Evolutionary conservation across 2,329 filamentous ascomycete species (phyloP).

Genomic region (Fusarium humuli): DNA sequence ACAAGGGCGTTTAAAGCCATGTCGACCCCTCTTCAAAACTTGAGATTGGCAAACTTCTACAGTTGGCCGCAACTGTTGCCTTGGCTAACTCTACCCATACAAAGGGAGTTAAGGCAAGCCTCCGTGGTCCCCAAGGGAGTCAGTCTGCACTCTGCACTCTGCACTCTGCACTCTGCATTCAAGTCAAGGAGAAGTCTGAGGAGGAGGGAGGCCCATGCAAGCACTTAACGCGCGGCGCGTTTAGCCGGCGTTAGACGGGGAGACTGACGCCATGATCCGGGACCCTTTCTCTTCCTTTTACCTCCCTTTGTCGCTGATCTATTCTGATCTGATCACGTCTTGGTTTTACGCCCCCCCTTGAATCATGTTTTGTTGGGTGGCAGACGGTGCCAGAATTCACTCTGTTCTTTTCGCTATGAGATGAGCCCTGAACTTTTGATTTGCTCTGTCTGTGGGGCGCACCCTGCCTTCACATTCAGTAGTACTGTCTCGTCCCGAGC

Average conservation of each 20-base stretch:
- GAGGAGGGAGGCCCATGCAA: constrained; percentile 27
- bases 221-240: constrained; percentile 41
- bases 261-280: constrained; percentile 38
- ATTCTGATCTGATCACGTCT: constrained; percentile 13
- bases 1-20: background rate
- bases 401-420: background rate
- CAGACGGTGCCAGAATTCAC: constrained; percentile 29
- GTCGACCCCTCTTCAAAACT: constrained; percentile 9
- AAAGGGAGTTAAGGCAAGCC: background rate
- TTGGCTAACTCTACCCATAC: background rate
- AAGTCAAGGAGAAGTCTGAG: background rate
- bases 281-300: background rate
- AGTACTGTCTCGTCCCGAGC: constrained; percentile 6
- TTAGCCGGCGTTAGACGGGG: constrained; percentile 22
- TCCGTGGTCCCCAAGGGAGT: background rate
- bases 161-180: background rate
- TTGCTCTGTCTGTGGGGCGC: constrained; percentile 25
- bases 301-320: background rate
- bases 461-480: background rate
- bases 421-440: background rate
- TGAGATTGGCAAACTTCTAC: background rate
- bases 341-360: constrained; percentile 2
- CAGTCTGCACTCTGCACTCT: background rate
- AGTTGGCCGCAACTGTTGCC: background rate
- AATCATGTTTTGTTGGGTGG: constrained; percentile 9